Base-by-base conservation (phyloP, 1,284 basidiomycete species). In the Sporisorium reilianum region DNA sequence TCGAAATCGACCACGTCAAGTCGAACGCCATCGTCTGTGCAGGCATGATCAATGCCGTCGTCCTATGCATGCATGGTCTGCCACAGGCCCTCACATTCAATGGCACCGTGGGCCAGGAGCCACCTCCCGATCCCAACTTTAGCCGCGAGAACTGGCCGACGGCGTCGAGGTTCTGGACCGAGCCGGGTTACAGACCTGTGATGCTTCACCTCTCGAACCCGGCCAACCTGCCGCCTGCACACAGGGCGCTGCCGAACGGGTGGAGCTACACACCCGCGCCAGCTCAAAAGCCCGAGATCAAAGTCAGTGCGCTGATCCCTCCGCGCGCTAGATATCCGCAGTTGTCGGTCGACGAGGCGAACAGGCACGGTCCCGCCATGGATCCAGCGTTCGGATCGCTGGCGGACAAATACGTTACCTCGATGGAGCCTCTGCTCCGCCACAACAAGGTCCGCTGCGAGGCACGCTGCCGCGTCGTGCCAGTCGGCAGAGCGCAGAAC, bases 11-110 rank as follows among this genome's bases (percentile, higher is more conserved):
- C 32, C 64, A 77, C 34, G 45, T 61, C 44, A 59, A 58, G 40
- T 72, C 66, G 11, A 69, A 77, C 40, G 71, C 68, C 9, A 58
- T 79, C 55, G 79, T 84, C 23, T 84, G 83, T 53, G 64, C 82
- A 0, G 83, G 83, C 14, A 44, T 81, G 41, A 64, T 84, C 32
- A 52, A 65, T 22, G 76, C 78, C 16, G 67, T 72, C 12, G 78
- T 84, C 23, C 61, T 82, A 23, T 78, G 78, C 60, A 76, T 79
- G 62, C 74, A 79, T 25, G 81, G 80, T 22, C 41, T 81, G 1
- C 80, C 82, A 12, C 71, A 59, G 9, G n/a, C 57, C 5, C 61
- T 78, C 28, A 75, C 70, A 3, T 65, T 45, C 42, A 41, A 48
- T 10, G 77, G 72, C 32, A 52, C 48, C 14, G 30, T 56, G n/a